phyloP scores from a whole-genome alignment of 2,329 filamentous ascomycete species.

The Salinomyces thailandicus region DNA sequence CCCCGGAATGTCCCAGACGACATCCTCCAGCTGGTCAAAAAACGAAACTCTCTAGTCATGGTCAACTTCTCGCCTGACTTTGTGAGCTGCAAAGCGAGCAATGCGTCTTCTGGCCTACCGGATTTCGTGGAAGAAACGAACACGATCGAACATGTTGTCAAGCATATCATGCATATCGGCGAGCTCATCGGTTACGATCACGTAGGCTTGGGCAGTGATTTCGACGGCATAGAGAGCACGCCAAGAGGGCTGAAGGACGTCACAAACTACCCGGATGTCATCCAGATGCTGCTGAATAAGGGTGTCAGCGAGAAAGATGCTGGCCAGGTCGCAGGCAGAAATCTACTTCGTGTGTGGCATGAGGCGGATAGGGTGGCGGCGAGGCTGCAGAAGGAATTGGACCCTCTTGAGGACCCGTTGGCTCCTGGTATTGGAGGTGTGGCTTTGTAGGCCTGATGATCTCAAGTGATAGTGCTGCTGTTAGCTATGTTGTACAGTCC shows the following conservation, averaged over 20 bases:
- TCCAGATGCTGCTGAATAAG: constrained; percentile 61
- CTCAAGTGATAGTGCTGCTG: too few relatives aligned
- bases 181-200: constrained; percentile 74
- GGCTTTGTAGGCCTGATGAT: too few relatives aligned
- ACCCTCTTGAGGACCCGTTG: constrained; percentile 37
- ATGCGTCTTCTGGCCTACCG: constrained; percentile 51
- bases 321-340: constrained; percentile 65
- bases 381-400: constrained; percentile 46
- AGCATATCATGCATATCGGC: constrained; percentile 75
- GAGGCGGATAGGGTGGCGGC: constrained; percentile 64
- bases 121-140: constrained; percentile 56
- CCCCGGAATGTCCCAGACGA: constrained; percentile 84
- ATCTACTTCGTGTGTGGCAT: constrained; percentile 74
- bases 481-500: too few relatives aligned
- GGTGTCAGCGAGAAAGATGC: constrained; percentile 67
- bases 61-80: constrained; percentile 81
- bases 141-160: constrained; percentile 65
- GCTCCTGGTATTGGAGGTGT: neutral
- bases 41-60: constrained; percentile 70
- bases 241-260: constrained; percentile 76
- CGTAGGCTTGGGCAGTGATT: constrained; percentile 82
- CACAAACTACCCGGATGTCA: constrained; percentile 66
- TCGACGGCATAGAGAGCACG: constrained; percentile 61
- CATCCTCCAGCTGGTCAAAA: constrained; percentile 64
- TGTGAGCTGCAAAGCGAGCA: constrained; percentile 57